Base-by-base conservation (phyloP, 176 grass and related monocot genomes). In the Hordeum marinum region DNA sequence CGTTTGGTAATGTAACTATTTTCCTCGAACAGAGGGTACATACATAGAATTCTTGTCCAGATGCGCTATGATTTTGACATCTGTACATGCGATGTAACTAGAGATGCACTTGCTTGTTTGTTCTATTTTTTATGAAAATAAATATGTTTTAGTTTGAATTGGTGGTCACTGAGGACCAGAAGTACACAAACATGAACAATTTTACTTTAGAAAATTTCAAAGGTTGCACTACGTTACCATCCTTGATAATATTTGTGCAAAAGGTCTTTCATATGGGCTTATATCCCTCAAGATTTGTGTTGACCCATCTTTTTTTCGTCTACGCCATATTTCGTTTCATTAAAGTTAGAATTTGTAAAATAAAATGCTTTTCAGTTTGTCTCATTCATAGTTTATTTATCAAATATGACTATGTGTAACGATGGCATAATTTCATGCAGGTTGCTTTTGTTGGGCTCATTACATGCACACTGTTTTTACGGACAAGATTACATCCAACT, bases 401-500 rank as follows among this genome's bases (percentile, higher is more conserved):
- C 20, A 66, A 36, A 37, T n/a, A 65, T 59, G 48, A 69, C 48
- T 52, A 50, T 50, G 48, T 52, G 20, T 11, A 40, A 69, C 46
- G 40, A 23, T 78, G 11, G 11, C 39, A 27, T 78, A 68, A 59
- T 69, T 59, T 59, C n/a, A 8, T 83, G 45, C 87, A 94, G 92
- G 92, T 94, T 88, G 90, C 89, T 85, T 85, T 92, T 60, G 82
- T 92, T 46, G 92, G 90, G 55, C 1, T 88, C 43, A 86, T 94
- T 74, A 92, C 92, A 80, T 90, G 87, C 61, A 94, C 92, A 25
- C 81, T 92, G 23, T 94, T 94, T 92, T 58, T 94, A 3, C 92
- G 82, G 15, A 92, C 92, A 80, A 94, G 92, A 83, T 74, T 92
- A 63, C 92, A 90, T 76, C 82, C 92, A 25, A 63, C 80, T 63